Conservation (phyloP, 1,284 basidiomycete species). For the Mycosarcoma mackinlayi region DNA sequence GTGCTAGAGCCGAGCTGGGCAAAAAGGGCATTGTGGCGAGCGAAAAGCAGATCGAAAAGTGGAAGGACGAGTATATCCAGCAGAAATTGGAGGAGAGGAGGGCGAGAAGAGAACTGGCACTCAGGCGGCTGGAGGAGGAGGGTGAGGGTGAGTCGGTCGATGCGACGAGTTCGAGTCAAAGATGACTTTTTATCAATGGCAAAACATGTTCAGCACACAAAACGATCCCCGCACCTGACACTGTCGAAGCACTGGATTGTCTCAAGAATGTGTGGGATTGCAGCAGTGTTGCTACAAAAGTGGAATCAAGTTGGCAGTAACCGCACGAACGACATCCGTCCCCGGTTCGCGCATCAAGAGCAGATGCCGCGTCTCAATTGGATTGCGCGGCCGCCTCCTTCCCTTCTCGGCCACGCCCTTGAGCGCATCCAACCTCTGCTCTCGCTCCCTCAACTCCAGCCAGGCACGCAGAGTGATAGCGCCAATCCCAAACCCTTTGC, state of each 20-base stretch:
- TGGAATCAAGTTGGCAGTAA: conserved; percentile 25
- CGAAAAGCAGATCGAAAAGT: conserved; percentile 61
- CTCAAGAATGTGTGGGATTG: background rate
- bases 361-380: conserved; percentile 29
- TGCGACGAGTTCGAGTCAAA: background rate
- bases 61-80: conserved; percentile 56
- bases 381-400: conserved; percentile 28
- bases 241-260: too few relatives aligned
- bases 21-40: conserved; percentile 58
- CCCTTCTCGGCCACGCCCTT: conserved; percentile 5
- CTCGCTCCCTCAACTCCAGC: conserved; percentile 25
- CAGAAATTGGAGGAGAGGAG: conserved; percentile 47
- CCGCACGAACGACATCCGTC: conserved; percentile 32
- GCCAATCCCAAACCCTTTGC: conserved; percentile 44
- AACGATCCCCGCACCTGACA: too few relatives aligned
- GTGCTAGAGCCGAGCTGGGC: conserved; percentile 56
- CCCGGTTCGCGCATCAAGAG: conserved; percentile 42
- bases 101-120: conserved; percentile 21
- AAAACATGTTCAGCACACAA: too few relatives aligned
- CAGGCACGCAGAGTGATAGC: conserved; percentile 32
- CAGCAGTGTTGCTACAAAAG: conserved; percentile 4
- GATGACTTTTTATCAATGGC: too few relatives aligned
- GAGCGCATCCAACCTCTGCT: conserved; percentile 15
- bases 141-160: background rate
- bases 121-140: conserved; percentile 16